Evolutionary conservation across 2,329 filamentous ascomycete species (phyloP).

Genomic region (Thelonectria blattea): DNA sequence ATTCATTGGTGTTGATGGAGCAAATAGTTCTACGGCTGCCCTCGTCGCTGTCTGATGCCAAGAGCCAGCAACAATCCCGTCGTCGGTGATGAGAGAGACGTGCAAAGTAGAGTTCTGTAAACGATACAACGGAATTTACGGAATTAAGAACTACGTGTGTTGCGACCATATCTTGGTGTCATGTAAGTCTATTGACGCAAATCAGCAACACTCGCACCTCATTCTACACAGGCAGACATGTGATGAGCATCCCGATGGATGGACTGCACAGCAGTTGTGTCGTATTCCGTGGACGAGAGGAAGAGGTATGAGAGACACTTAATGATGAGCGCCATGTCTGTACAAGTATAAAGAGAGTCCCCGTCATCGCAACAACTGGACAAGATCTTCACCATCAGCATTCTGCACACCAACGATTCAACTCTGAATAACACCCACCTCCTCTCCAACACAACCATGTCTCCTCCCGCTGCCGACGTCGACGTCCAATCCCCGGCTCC

Average conservation of each 20-base stretch:
- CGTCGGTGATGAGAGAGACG: not conserved
- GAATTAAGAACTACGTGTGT: not conserved
- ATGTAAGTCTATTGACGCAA: conserved; percentile 18
- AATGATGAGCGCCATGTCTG: not conserved
- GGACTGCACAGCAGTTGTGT: not conserved
- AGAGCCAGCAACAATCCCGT: not conserved
- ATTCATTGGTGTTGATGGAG: too few species aligned
- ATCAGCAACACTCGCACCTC: conserved; percentile 16
- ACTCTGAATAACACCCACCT: not conserved
- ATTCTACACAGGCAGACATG: conserved; percentile 8
- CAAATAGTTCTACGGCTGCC: too few species aligned
- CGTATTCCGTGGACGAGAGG: not conserved
- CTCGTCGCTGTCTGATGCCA: not conserved
- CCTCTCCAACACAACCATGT: conserved; percentile 3
- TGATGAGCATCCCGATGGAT: not conserved
- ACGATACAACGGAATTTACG: not conserved
- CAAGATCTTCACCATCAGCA: not conserved
- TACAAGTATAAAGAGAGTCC: not conserved
- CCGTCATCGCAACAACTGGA: not conserved
- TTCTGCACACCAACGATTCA: not conserved
- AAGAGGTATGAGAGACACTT: not conserved
- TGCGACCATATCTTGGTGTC: not conserved
- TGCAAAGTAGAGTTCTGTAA: not conserved
- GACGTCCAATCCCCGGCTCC: conserved; percentile 10
- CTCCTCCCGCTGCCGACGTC: conserved; percentile 20